phyloP scores from a whole-genome alignment of 1,284 basidiomycete genomes.

The Phylloboletellus chloephorus region DNA sequence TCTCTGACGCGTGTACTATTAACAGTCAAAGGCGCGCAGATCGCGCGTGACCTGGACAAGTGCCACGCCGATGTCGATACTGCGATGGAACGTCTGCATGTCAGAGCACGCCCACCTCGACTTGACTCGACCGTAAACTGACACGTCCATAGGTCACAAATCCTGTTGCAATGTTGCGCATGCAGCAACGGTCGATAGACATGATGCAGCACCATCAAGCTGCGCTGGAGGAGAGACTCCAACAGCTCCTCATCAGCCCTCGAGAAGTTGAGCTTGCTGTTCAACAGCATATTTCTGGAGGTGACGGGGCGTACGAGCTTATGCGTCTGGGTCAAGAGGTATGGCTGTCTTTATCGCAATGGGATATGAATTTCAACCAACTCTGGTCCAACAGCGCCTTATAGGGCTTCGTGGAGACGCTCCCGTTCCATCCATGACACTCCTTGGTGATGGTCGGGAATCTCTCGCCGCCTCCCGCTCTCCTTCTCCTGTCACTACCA shows the following conservation, averaged over 20 bases:
- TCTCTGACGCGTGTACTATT: constrained; percentile 4
- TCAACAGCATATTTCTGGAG: constrained; percentile 37
- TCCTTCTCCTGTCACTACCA: constrained; percentile 27
- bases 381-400: constrained; percentile 28
- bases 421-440: constrained; percentile 3
- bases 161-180: constrained; percentile 29
- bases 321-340: constrained; percentile 51
- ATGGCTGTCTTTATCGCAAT: constrained; percentile 2
- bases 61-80: constrained; percentile 39
- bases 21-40: constrained; percentile 42
- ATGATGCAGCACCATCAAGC: constrained; percentile 31
- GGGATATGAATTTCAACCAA: constrained; percentile 1
- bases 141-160: constrained; percentile 32
- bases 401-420: constrained; percentile 16
- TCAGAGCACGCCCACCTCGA: constrained; percentile 20
- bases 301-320: constrained; percentile 38
- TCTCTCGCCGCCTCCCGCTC: constrained; percentile 21
- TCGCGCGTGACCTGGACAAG: constrained; percentile 39
- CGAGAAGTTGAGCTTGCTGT: constrained; percentile 35
- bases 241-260: constrained; percentile 35
- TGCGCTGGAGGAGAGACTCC: constrained; percentile 35
- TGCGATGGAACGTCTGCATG: constrained; percentile 39
- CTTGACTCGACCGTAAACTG: neutral
- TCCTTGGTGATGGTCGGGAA: constrained; percentile 21
- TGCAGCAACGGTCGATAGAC: constrained; percentile 35